Conservation (phyloP, 1,139 yeast genomes). For the Yamadazyma dushanensis region DNA sequence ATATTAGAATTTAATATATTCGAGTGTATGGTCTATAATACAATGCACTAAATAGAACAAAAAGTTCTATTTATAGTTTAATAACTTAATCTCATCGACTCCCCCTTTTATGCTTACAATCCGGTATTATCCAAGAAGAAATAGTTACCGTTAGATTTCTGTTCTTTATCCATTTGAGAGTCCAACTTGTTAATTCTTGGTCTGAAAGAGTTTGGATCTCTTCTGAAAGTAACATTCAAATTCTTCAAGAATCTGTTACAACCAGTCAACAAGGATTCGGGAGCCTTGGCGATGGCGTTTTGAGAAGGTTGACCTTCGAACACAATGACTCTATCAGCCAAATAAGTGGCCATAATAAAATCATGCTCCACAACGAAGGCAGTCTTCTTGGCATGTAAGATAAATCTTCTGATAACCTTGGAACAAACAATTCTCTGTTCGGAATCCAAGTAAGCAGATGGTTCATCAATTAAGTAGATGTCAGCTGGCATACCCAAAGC, state of each 20-base stretch:
- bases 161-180: conserved; percentile 98
- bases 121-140: conserved; percentile 80
- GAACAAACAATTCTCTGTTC: conserved; percentile 99
- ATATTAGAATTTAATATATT: too few species aligned
- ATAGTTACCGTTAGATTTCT: conserved; percentile 85
- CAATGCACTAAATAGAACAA: conserved; percentile 2
- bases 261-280: conserved; percentile 92
- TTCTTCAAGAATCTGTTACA: conserved; percentile 96
- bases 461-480: conserved; percentile 95
- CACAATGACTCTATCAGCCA: conserved; percentile 97
- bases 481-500: conserved; percentile 95
- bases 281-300: conserved; percentile 78
- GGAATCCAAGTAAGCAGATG: conserved; percentile 96
- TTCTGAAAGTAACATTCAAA: conserved; percentile 96
- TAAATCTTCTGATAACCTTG: conserved; percentile 95
- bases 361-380: conserved; percentile 99
- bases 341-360: conserved; percentile 98
- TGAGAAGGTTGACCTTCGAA: conserved; percentile 93
- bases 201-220: conserved; percentile 97
- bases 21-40: conserved; percentile 2
- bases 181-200: conserved; percentile 97
- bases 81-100: conserved; percentile 1
- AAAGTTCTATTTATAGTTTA: neutral
- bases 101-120: conserved; percentile 18
- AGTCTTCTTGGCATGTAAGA: conserved; percentile 93